Base-by-base conservation (phyloP, 2,329 filamentous ascomycete genomes). In the Hirsutella thompsonii region DNA sequence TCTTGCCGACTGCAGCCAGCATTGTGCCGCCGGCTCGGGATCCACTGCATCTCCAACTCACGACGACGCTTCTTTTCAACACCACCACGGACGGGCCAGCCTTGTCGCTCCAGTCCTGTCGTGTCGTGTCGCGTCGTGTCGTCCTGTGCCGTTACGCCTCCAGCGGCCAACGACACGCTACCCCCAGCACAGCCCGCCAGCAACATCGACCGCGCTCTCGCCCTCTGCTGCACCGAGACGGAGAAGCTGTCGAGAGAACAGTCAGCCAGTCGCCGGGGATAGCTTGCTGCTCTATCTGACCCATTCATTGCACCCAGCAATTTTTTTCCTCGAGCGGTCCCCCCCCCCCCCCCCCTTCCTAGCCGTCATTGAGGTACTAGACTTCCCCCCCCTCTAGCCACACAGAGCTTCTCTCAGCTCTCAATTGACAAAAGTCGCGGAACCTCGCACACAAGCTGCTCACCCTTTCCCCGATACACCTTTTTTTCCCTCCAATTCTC, bases 1-100 rank as follows among this genome's bases (percentile, higher is more conserved):
- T 42, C 40, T 4, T 49, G 41, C 41, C 40, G 28, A 42, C 38
- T 38, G 28, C 38, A 38, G 36, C 40, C 36, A 42, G 44, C 41
- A 30, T 39, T 37, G 43, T 44, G 41, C 38, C 35, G 21, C 39
- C 40, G 36, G 37, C 47, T 39, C 26, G 42, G 44, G 41, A 39
- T 46, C 39, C 44, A 42, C 45, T 36, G 41, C 38, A 44, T 30
- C 43, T 35, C 36, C 29, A 35, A 14, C 20, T 36, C 41, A 28
- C 33, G 41, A 13, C 42, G 32, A 23, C 28, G 41, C 33, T 38
- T 37, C 28, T 34, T 44, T 28, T 41, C 42, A 39, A 41, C 39
- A 41, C 41, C 41, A 42, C 29, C 32, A 9, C 32, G 32, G 32
- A 34, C 32, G 32, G 32, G 26, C 40, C 18, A n/a, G 33, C 35